A percentile compares a stretch with the other conserved stretches of the same genome.
phyloP scores from a whole-genome alignment of 2,329 filamentous ascomycete genomes.

The Neoarthrinium moseri region DNA sequence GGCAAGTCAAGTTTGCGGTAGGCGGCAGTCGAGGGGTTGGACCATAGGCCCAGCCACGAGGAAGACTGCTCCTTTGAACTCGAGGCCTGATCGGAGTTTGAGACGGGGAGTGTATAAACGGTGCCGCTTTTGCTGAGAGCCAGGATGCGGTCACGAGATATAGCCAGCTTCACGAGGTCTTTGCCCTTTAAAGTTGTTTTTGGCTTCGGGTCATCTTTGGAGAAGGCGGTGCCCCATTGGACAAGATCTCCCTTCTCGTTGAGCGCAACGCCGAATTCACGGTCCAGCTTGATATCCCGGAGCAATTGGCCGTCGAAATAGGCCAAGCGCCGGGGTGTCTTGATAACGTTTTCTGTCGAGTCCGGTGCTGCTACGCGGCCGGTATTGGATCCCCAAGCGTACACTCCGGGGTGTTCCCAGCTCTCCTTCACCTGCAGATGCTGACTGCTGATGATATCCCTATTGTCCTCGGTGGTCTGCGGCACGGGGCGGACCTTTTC shows the following conservation, averaged over 20 bases:
- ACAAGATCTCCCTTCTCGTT: conserved; percentile 84
- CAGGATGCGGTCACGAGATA: conserved; percentile 82
- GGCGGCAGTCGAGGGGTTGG: conserved; percentile 49
- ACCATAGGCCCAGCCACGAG: conserved; percentile 76
- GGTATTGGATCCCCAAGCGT: conserved; percentile 87
- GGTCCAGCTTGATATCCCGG: conserved; percentile 82
- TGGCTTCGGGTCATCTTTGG: conserved; percentile 61
- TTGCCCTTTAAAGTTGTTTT: conserved; percentile 76
- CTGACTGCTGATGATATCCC: conserved; percentile 78
- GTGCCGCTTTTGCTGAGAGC: conserved; percentile 71
- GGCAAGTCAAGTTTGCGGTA: conserved; percentile 72
- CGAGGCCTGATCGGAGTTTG: conserved; percentile 66
- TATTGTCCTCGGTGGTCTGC: conserved; percentile 66
- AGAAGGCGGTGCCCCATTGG: conserved; percentile 86
- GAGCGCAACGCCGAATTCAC: conserved; percentile 80
- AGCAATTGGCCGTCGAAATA: conserved; percentile 85
- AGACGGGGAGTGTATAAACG: conserved; percentile 82
- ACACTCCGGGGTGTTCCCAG: conserved; percentile 81
- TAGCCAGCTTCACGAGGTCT: conserved; percentile 70
- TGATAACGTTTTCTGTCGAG: conserved; percentile 74
- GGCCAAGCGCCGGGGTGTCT: conserved; percentile 72
- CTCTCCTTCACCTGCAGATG: conserved; percentile 85
- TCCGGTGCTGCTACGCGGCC: conserved; percentile 84
- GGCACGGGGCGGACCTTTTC: conserved; percentile 62
- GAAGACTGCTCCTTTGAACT: conserved; percentile 64